A percentile compares a stretch with the other conserved stretches of the same genome.
These are phyloP conservation scores for Manihot esculenta DNA, from an alignment of 441 rosid species.

Conservation along the genomic window DNA sequence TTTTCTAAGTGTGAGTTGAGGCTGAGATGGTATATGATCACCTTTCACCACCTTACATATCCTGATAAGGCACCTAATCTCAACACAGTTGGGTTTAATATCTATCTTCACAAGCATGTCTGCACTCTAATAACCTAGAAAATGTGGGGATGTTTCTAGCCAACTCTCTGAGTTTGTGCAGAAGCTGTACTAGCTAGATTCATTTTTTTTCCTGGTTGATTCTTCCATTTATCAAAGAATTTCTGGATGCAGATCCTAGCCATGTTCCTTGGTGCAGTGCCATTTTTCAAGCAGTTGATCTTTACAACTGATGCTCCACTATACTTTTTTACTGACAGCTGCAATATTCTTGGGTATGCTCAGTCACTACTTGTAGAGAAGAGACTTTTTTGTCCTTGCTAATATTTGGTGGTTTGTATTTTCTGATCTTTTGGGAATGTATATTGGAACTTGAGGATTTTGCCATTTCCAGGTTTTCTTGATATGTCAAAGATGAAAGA, in stretches of 20 bases:
- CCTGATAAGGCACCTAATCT: background rate
- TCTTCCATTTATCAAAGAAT: background rate
- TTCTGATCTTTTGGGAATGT: background rate
- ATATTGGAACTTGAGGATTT: constrained; percentile 1
- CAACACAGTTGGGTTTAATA: background rate
- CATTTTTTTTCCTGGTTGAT: constrained; percentile 11
- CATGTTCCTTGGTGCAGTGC: constrained; percentile 74
- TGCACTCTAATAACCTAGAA: background rate
- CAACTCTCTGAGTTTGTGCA: background rate
- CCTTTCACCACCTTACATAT: background rate
- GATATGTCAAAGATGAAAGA: background rate
- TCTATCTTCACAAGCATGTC: background rate
- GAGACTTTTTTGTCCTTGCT: background rate
- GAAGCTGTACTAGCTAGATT: background rate
- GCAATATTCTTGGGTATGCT: constrained; percentile 94
- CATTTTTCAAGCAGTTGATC: constrained; percentile 71
- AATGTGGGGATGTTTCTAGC: background rate
- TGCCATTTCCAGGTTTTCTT: background rate
- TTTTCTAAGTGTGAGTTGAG: constrained; percentile 2
- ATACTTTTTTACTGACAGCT: constrained; percentile 96
- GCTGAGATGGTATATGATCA: background rate
- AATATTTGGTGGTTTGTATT: background rate
- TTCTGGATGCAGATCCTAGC: constrained; percentile 67
- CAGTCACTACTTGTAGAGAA: background rate
- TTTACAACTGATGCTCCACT: constrained; percentile 84